phyloP scores from a whole-genome alignment of 768 basidiomycete species.

The Lyophyllum atratum region DNA sequence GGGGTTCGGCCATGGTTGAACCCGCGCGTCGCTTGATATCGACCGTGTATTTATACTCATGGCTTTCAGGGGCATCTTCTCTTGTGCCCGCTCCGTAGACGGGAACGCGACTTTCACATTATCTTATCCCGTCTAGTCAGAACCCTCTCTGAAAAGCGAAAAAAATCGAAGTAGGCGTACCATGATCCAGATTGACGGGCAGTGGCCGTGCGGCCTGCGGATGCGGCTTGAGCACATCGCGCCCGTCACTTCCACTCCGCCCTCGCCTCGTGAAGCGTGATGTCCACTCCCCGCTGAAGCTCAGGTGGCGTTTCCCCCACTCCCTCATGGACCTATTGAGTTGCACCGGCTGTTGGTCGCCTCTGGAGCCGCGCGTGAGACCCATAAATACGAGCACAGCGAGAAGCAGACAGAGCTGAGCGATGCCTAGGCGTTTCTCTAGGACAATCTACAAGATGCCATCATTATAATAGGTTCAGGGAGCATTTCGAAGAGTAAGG shows the following conservation, averaged over 20 bases:
- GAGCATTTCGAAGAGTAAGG: neutral
- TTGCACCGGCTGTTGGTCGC: conserved; percentile 27
- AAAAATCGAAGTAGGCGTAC: conserved; percentile 5
- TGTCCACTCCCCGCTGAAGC: conserved; percentile 56
- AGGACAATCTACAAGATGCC: conserved; percentile 60
- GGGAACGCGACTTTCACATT: conserved; percentile 14
- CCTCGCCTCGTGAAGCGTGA: conserved; percentile 34
- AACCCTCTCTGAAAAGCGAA: neutral
- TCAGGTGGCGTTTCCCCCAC: conserved; percentile 60
- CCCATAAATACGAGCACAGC: conserved; percentile 86
- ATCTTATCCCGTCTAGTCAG: conserved; percentile 2
- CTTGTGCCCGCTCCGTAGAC: neutral
- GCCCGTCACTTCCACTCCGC: conserved; percentile 12
- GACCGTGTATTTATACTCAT: conserved; percentile 9
- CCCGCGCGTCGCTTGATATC: conserved; percentile 6
- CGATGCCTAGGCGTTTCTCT: conserved; percentile 88
- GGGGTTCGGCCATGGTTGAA: conserved; percentile 9
- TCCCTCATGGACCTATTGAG: conserved; percentile 41
- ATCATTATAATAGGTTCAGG: neutral
- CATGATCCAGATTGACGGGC: neutral
- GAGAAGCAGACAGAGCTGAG: conserved; percentile 82
- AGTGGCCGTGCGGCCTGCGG: conserved; percentile 30
- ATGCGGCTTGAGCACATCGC: conserved; percentile 17
- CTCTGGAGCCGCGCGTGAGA: conserved; percentile 74
- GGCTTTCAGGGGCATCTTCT: neutral